These are phyloP conservation scores for Cenchrus fungigraminus DNA, from an alignment of 176 grass and related monocot species.

Conservation along the genomic window DNA sequence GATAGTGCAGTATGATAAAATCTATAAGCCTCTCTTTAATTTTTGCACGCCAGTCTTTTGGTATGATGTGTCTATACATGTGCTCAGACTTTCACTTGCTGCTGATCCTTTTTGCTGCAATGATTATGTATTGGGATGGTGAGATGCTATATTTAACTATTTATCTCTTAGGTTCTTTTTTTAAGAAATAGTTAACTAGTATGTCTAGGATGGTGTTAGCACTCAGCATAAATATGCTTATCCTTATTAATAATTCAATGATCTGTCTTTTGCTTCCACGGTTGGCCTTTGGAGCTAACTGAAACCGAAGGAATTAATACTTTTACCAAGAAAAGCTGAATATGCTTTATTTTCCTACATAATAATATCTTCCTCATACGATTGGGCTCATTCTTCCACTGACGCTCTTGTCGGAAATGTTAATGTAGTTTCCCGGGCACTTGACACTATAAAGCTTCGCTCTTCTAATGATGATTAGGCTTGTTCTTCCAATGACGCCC, in stretches of 20 bases:
- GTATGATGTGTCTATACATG: no score
- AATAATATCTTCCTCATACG: not conserved
- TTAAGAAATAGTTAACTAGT: not conserved
- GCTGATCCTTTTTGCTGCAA: not conserved
- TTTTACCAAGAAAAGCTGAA: not conserved
- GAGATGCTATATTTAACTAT: no score
- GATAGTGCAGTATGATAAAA: no score
- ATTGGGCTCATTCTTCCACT: not conserved
- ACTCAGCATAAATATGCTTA: not conserved
- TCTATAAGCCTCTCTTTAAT: no score
- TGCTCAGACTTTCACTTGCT: no score
- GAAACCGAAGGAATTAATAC: not conserved
- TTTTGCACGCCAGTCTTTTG: not conserved
- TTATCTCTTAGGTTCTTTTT: not conserved
- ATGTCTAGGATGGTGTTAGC: not conserved
- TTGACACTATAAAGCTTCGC: no score
- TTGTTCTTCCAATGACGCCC: no score
- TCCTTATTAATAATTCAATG: not conserved
- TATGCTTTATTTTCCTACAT: not conserved
- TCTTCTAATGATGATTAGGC: no score
- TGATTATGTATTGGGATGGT: not conserved
- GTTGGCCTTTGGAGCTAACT: not conserved
- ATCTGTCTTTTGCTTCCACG: not conserved
- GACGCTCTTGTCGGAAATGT: constrained; percentile 2
- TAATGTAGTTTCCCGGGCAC: not conserved